Percentiles rank a stretch among this genome's conserved stretches.
Conservation (phyloP, 2,329 filamentous ascomycete genomes). For the Penicillium fuscoglaucum region DNA sequence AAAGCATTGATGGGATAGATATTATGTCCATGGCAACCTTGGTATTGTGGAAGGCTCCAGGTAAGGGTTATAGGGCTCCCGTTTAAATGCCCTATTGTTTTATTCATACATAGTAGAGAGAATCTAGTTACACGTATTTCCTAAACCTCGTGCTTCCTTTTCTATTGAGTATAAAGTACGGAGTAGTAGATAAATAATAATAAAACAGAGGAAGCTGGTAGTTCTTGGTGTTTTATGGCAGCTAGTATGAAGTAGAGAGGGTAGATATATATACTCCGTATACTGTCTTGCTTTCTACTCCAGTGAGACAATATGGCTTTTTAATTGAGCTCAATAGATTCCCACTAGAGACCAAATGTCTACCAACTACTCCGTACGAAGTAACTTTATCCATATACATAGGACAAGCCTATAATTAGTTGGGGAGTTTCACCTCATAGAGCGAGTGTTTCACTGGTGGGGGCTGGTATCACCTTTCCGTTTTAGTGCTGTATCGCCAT, state of each 20-base stretch:
- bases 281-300: background rate
- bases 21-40: background rate
- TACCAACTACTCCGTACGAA: background rate
- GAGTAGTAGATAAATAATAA: background rate
- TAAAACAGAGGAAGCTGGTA: background rate
- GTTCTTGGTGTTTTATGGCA: background rate
- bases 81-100: background rate
- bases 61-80: background rate
- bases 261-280: background rate
- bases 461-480: background rate
- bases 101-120: background rate
- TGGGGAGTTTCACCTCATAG: background rate
- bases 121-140: background rate
- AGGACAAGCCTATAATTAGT: background rate
- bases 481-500: background rate
- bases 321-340: constrained; percentile 1
- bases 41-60: background rate
- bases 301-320: background rate
- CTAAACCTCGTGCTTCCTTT: too few species aligned
- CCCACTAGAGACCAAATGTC: background rate
- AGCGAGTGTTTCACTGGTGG: constrained; percentile 18
- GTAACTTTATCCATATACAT: background rate
- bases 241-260: background rate
- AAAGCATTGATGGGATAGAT: background rate
- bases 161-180: too few species aligned